Evolutionary conservation across 1,284 basidiomycete genomes (phyloP), one percentile per base, ranked within the genome.

Genomic region (Sporisorium iseilematis-ciliati): DNA sequence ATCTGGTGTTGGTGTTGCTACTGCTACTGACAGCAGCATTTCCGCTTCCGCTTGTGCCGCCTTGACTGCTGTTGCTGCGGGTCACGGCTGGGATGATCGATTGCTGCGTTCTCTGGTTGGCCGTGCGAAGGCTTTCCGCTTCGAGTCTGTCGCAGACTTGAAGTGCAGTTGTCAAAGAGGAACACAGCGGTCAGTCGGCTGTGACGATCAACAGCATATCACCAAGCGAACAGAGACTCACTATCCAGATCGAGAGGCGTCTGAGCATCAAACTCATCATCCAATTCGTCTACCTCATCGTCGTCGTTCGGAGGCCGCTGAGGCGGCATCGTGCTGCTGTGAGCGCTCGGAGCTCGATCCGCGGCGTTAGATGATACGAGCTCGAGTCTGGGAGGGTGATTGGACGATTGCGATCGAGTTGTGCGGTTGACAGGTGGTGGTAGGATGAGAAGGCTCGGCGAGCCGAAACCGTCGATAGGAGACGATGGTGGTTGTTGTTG

Each of bases 81-180:
- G 16, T n/a, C 6, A 2, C 23, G 10, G 31, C 33, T 14, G 42
- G 16, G 8, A 40, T n/a, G 5, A 16, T 18, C 21, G 48, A 26
- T 5, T 40, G 38, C n/a, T 49, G n/a, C 11, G n/a, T 35, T 25
- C 38, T 48, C 48, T 20, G 25, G 7, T 5, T 23, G 6, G 46
- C 26, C n/a, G 7, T 20, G 33, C 31, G 54, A 16, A 63, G 33
- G 38, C 55, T 56, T 25, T 66, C 59, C 25, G 63, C 69, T 45
- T 72, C 69, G 16, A 72, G 48, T 40, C 40, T 46, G 3, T 65
- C 69, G 56, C 55, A 72, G 4, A 46, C 45, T 16, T 53, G 62
- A 11, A 63, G 62, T 71, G 21, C 5, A 4, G 26, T 7, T 3
- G 14, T 21, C 4, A n/a, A 14, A 33, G 6, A 14, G 1, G 3